Evolutionary conservation across 345 rosid species (phyloP), one percentile per base, ranked within the genome.

Genomic region (Pistacia vera): DNA sequence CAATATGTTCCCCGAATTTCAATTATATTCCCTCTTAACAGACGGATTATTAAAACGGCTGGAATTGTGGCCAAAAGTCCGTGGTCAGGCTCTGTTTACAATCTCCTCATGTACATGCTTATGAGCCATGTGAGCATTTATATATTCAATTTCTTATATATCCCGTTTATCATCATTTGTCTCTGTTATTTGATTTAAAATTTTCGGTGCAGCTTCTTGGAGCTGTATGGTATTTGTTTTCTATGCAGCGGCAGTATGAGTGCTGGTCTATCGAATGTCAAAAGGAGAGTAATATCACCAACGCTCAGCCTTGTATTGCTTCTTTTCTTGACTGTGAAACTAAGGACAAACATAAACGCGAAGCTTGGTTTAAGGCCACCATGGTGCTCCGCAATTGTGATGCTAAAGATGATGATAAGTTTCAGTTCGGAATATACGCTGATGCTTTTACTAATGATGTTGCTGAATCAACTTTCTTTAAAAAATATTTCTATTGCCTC

Each of bases 21-120:
- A 22, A 88, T 94, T 66, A 87, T 92, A 82, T 87, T 92, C 71
- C 94, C 97, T 12, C 70, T 94, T 22, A 89, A 94, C 68, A 81
- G 85, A 8, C 84, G 93, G 76, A 92, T 92, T 76, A 88, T 92
- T 57, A 94, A 91, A 80, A 86, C 91, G n/a, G 91, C 97, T 0
- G 97, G 98, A 18, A 88, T 89, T 57, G 83, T 92, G 28, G 93
- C 98, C 68, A 92, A 86, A 86, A 92, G 96, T 68, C 87, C 97
- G 25, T 94, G 98, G 97, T 86, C 97, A 2, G 97, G 98, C 18
- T 94, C 96, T 46, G 97, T 89, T 7, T 92, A 92, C 82, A 94
- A 92, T 78, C 90, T 94, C 70, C 49, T 94, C 41, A 89, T 91
- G 51, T 94, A 81, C 76, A 83, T 89, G 12, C 92, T 94, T 71